Base-by-base conservation (phyloP, 2,329 filamentous ascomycete species). In the Pseudogymnoascus sp. region DNA sequence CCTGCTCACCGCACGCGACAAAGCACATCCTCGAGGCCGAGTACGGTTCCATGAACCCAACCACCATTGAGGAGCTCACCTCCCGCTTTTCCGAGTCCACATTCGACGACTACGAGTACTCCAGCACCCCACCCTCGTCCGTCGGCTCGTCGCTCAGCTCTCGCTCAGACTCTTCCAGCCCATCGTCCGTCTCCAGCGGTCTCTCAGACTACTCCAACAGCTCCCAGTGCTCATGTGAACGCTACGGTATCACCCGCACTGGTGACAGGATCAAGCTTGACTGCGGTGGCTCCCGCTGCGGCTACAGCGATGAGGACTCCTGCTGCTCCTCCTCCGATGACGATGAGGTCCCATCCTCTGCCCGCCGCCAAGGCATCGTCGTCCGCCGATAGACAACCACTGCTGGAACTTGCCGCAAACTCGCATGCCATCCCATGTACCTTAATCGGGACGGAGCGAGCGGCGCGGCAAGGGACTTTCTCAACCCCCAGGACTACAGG, bases 201-300 rank as follows among this genome's bases (percentile, higher is more conserved):
- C 82, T 89, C 69, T 88, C 89, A 63, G 89, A 88, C 70, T 93
- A 91, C 76, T 91, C 89, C 61, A 89, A 89, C 72, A 87, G 86
- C 78, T 88, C 84, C 73, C 84, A 83, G 75, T 97, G 95, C 86
- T 92, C 89, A 68, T 97, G 93, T 80, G 91, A 97, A 78, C 90
- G 93, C 79, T 97, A 95, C 81, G 93, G 93, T 71, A 96, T 97
- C 81, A 97, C 93, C 68, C 90, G 92, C 79, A 88, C 89, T 76
- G 92, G 93, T 74, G 89, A 96, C 77, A 88, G 93, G 73, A 89
- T 97, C 84, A 95, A 93, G 84, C 87, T 97, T 76, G 93, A 97
- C 84, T 97, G 93, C 74, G 92, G 92, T 70, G 93, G 93, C 70
- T 82, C 87, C 66, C 88, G 91, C 75, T 97, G 93, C 78, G 90